A percentile compares a stretch with the other conserved stretches of the same genome.
phyloP scores from a whole-genome alignment of 169 alveolate species.

The Miamiensis avidus region DNA sequence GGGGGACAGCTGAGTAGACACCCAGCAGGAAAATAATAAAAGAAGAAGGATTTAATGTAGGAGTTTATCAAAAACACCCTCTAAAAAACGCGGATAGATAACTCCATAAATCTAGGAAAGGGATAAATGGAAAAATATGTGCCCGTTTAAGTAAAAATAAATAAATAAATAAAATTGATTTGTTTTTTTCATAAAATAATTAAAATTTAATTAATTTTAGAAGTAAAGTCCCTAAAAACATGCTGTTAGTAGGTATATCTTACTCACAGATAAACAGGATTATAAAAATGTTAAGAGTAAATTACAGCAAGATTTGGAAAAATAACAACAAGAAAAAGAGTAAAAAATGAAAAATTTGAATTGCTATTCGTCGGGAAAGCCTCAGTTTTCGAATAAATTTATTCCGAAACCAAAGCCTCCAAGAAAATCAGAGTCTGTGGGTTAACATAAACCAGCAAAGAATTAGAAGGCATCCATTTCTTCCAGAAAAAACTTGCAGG shows the following conservation, averaged over 20 bases:
- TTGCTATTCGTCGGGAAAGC: not conserved
- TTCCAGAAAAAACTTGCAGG: not conserved
- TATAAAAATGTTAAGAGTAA: not conserved
- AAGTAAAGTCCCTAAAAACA: not conserved
- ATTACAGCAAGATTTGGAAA: not conserved
- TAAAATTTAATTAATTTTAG: too few species aligned
- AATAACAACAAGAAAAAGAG: not conserved
- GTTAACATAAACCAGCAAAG: too few species aligned
- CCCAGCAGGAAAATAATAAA: not conserved
- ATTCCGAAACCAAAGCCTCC: not conserved
- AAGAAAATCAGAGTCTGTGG: too few species aligned
- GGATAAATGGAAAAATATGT: not conserved
- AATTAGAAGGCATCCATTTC: not conserved
- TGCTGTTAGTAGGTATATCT: not conserved
- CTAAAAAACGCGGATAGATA: not conserved
- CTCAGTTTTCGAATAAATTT: not conserved
- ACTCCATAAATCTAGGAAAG: not conserved
- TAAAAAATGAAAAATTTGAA: not conserved
- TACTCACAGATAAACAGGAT: not conserved
- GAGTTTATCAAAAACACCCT: not conserved
- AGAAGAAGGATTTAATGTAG: not conserved
- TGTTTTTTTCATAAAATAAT: too few species aligned
- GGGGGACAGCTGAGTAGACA: not conserved
- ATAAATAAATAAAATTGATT: too few species aligned
- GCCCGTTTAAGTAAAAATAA: too few species aligned